Base-by-base conservation (phyloP, 1,284 basidiomycete species). In the Ustilago lituana region DNA sequence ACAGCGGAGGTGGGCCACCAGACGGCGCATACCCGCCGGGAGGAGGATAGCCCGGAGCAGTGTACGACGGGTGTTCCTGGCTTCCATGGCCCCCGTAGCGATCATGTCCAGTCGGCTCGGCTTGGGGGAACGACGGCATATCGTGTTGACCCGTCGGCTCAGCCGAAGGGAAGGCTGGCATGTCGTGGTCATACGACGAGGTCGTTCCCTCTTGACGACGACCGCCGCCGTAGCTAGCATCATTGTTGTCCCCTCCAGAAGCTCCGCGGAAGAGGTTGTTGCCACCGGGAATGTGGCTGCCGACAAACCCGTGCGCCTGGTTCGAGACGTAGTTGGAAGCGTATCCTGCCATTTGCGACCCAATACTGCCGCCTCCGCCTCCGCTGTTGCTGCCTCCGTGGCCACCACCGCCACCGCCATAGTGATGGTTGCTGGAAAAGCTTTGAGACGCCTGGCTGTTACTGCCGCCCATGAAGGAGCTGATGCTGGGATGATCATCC, bases 401-500 rank as follows among this genome's bases (percentile, higher is more conserved):
- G 4, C 43, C 24, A 3, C 54, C 45, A n/a, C 50, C 40, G 26
- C 55, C 41, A 26, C 54, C 46, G 5, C 50, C 54, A 37, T 43
- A 48, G 41, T 60, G 48, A 19, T 64, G 56, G 19, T 41, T 44
- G 39, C 22, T 37, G 8, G 41, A 43, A 27, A 73, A 76, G 46
- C 29, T 53, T 33, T 74, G 59, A 5, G 68, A 66, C 14, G 67
- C 62, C 24, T 76, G 69, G 29, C 69, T 72, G 49, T 52, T 60
- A 26, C 52, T 51, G 5, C 60, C 60, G 15, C 75, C 75, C 50
- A 66, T 58, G 32, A 74, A 73, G 1, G 61, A 61, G 60, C 55
- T 41, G 15, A 65, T 59, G 47, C 20, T 71, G 9, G 64, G 60
- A 49, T 68, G 65, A 31, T 72, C 73, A 50, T 54, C 39, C 22